Evolutionary conservation across 2,329 filamentous ascomycete species (phyloP).

Genomic region (Dendrostoma leiphaemia): DNA sequence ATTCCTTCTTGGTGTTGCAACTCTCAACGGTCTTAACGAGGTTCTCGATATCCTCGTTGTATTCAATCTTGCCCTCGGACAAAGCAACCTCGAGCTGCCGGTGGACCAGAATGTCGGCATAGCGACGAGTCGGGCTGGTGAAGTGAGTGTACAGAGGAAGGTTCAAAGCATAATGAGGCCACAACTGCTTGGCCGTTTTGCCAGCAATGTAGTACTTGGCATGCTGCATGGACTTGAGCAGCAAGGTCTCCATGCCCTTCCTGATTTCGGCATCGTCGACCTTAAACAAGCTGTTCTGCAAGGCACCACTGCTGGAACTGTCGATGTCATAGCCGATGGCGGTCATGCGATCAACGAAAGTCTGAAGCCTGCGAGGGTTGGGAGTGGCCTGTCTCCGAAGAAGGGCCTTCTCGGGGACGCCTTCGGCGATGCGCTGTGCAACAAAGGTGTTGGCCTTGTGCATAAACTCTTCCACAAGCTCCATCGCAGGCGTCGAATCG

Average conservation of each 20-base stretch:
- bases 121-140: constrained; percentile 90
- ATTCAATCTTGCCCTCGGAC: constrained; percentile 78
- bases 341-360: constrained; percentile 90
- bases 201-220: constrained; percentile 91
- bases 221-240: constrained; percentile 93
- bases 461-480: constrained; percentile 91
- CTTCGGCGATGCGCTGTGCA: constrained; percentile 76
- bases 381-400: constrained; percentile 83
- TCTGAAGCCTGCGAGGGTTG: constrained; percentile 83
- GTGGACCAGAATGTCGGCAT: constrained; percentile 92
- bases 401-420: constrained; percentile 86
- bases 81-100: constrained; percentile 88
- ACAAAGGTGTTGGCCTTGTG: constrained; percentile 91
- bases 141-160: constrained; percentile 95
- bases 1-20: constrained; percentile 99
- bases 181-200: constrained; percentile 73
- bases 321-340: constrained; percentile 89
- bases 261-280: constrained; percentile 85
- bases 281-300: constrained; percentile 95
- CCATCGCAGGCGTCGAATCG: constrained; percentile 82
- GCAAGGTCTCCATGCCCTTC: constrained; percentile 95
- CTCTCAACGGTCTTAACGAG: constrained; percentile 90
- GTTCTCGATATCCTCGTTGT: constrained; percentile 82
- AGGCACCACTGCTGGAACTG: constrained; percentile 79
- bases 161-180: constrained; percentile 90